A percentile compares a stretch with the other conserved stretches of the same genome.
These are phyloP conservation scores for Delonix regia DNA, from an alignment of 306 rosid species.

Conservation along the genomic window DNA sequence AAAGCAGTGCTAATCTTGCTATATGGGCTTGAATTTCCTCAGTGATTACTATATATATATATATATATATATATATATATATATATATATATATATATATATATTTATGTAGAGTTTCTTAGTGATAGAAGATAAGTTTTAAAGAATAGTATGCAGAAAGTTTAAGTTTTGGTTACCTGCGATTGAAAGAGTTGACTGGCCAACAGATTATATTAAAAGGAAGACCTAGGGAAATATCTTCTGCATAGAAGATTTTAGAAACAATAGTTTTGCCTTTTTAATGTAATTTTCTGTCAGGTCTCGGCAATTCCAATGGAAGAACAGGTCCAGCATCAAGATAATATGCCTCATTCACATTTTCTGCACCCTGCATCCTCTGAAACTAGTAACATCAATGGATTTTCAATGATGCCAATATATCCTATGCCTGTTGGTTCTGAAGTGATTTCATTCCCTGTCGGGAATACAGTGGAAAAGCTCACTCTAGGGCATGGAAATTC, in stretches of 20 bases:
- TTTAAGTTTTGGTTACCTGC: slow-evolving; percentile 10
- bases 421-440: slow-evolving; percentile 43
- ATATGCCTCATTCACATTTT: slow-evolving; percentile 45
- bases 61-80: no score
- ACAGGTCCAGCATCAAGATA: slow-evolving; percentile 52
- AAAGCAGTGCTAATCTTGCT: neutral
- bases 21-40: neutral
- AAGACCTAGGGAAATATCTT: neutral
- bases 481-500: slow-evolving; percentile 45
- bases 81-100: no score
- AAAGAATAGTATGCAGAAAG: neutral
- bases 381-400: slow-evolving; percentile 44
- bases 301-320: slow-evolving; percentile 62
- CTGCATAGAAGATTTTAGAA: neutral
- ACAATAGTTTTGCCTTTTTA: neutral
- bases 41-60: no score
- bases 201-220: neutral
- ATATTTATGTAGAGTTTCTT: no score
- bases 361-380: slow-evolving; percentile 47
- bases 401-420: slow-evolving; percentile 46
- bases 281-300: slow-evolving; percentile 50
- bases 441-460: slow-evolving; percentile 38
- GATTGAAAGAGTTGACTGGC: neutral
- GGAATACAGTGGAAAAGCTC: slow-evolving; percentile 53
- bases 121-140: slow-evolving; percentile 15